Evolutionary conservation across 306 rosid species (phyloP).

Genomic region (Cicer pinnatifidum): DNA sequence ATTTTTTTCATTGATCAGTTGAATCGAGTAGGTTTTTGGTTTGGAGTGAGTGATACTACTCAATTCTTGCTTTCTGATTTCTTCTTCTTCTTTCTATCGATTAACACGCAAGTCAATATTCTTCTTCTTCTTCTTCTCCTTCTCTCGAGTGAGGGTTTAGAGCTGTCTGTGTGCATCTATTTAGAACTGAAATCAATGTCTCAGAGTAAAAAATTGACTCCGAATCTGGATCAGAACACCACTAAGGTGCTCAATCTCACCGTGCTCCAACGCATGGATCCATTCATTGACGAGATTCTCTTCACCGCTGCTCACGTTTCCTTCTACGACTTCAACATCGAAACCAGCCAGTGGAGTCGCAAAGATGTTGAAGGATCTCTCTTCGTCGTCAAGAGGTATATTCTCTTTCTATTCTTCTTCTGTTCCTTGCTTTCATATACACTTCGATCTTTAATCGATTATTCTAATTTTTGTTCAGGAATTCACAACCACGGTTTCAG

Average conservation of each 20-base stretch:
- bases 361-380: conserved; percentile 99
- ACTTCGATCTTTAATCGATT: conserved; percentile 18
- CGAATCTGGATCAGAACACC: conserved; percentile 86
- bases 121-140: not conserved
- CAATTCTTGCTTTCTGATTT: conserved; percentile 17
- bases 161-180: not conserved
- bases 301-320: conserved; percentile 95
- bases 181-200: conserved; percentile 33
- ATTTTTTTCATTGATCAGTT: too few species aligned
- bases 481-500: conserved; percentile 84
- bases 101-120: conserved; percentile 19
- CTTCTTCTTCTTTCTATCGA: not conserved
- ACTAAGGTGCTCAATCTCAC: conserved; percentile 89
- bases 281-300: conserved; percentile 85
- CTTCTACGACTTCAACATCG: conserved; percentile 84
- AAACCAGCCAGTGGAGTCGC: conserved; percentile 92
- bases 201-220: conserved; percentile 76
- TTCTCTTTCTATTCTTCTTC: not conserved
- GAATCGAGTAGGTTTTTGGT: conserved; percentile 4
- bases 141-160: conserved; percentile 28
- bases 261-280: conserved; percentile 87
- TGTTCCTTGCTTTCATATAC: conserved; percentile 9
- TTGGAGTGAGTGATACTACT: conserved; percentile 12
- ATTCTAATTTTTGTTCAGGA: conserved; percentile 51
- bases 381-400: conserved; percentile 90